Evolutionary conservation across 1,284 basidiomycete genomes (phyloP).

Genomic region (Moesziomyces parantarcticus): DNA sequence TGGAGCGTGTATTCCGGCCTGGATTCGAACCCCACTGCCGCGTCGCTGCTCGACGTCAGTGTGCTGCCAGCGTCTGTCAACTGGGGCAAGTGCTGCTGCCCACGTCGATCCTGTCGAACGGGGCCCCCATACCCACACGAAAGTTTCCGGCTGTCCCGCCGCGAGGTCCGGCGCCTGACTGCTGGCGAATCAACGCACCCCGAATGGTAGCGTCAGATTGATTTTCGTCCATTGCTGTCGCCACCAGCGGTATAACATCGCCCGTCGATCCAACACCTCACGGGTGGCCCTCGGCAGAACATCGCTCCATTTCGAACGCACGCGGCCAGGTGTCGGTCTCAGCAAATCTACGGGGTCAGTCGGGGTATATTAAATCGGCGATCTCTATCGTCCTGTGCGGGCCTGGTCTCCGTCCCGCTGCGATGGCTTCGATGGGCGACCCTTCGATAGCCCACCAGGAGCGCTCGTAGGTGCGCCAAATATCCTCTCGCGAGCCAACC

Average conservation of each 20-base stretch:
- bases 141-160: neutral
- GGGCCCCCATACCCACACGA: neutral
- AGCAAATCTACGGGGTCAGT: neutral
- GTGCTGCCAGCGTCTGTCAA: neutral
- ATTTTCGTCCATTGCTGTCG: too few relatives aligned
- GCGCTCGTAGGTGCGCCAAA: conserved; percentile 27
- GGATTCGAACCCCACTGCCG: too few relatives aligned
- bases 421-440: conserved; percentile 4
- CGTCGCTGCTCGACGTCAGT: too few relatives aligned
- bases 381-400: neutral
- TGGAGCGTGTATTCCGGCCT: too few relatives aligned
- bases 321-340: neutral
- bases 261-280: too few relatives aligned
- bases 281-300: too few relatives aligned
- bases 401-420: too few relatives aligned
- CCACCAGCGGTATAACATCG: too few relatives aligned
- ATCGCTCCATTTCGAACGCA: too few relatives aligned
- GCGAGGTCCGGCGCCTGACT: neutral
- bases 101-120: neutral
- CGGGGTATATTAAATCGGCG: neutral
- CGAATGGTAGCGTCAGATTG: too few relatives aligned
- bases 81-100: neutral
- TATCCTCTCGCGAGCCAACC: conserved; percentile 40
- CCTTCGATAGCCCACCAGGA: conserved; percentile 2
- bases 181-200: too few relatives aligned